Conservation (phyloP, 345 rosid species). For the Euphorbia lathyris region DNA sequence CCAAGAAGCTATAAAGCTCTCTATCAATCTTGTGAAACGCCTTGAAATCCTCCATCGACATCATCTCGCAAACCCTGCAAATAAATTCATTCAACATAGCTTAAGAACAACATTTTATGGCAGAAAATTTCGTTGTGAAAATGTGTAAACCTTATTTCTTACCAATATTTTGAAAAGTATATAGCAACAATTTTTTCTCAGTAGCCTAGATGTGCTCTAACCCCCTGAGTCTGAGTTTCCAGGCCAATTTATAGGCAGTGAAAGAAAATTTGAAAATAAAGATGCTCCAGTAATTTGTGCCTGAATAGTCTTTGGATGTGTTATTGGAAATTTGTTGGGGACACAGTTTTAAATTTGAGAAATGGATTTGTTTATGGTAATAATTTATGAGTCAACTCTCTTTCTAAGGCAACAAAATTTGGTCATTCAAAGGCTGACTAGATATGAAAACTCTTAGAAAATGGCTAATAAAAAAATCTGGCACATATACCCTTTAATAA, state of each 20-base stretch:
- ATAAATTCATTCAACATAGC: no score
- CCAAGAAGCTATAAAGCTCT: slow-evolving; percentile 35
- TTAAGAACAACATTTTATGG: no score
- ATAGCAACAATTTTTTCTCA: neutral
- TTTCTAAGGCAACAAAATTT: slow-evolving; percentile 15
- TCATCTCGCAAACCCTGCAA: slow-evolving; percentile 10
- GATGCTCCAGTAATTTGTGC: slow-evolving; percentile 6
- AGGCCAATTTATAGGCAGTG: slow-evolving; percentile 22
- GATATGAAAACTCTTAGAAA: slow-evolving; percentile 3
- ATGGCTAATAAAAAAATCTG: slow-evolving; percentile 11
- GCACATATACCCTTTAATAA: neutral
- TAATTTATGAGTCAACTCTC: slow-evolving; percentile 4
- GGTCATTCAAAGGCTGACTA: slow-evolving; percentile 14
- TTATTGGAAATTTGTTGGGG: slow-evolving; percentile 18
- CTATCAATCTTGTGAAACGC: slow-evolving; percentile 51
- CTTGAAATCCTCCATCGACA: slow-evolving; percentile 31
- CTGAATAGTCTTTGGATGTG: neutral
- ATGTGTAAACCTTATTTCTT: no score
- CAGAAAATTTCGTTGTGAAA: no score
- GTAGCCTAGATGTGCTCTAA: neutral
- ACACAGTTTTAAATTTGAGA: neutral
- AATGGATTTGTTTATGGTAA: slow-evolving; percentile 16
- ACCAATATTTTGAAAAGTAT: neutral
- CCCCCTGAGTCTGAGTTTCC: neutral
- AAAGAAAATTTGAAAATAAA: neutral